A percentile compares a stretch with the other conserved stretches of the same genome.
Evolutionary conservation across 2,329 filamentous ascomycete species (phyloP).

Genomic region (Lachnellula hyalina): DNA sequence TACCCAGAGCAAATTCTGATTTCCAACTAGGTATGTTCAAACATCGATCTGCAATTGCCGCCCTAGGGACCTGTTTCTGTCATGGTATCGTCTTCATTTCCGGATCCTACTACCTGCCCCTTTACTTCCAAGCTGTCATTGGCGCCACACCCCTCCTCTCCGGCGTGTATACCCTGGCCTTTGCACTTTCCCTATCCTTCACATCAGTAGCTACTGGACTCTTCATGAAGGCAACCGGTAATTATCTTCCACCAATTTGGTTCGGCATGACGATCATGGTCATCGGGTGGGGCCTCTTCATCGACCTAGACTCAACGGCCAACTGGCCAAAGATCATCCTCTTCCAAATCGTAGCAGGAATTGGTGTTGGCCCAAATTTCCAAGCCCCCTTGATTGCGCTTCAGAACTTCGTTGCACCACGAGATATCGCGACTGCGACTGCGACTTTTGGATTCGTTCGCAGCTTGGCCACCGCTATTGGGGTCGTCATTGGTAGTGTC

Average conservation of each 20-base stretch:
- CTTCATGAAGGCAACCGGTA: conserved; percentile 57
- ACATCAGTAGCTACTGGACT: conserved; percentile 52
- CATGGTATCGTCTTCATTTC: conserved; percentile 52
- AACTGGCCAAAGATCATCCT: conserved; percentile 52
- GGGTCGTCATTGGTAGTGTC: conserved; percentile 44
- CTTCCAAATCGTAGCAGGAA: conserved; percentile 57
- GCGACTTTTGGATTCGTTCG: conserved; percentile 61
- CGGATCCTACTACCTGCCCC: conserved; percentile 28
- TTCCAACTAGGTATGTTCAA: conserved; percentile 71
- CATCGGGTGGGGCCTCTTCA: conserved; percentile 59
- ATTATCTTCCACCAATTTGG: conserved; percentile 56
- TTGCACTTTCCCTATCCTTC: conserved; percentile 61
- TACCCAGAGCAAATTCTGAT: conserved; percentile 40
- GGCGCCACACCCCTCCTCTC: conserved; percentile 54
- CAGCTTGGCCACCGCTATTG: conserved; percentile 39
- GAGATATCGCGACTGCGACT: conserved; percentile 61
- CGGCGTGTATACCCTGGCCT: conserved; percentile 69
- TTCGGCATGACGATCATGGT: conserved; percentile 54
- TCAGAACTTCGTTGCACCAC: conserved; percentile 55
- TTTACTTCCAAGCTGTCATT: conserved; percentile 67
- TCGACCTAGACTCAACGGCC: conserved; percentile 53
- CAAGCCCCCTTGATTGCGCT: conserved; percentile 63
- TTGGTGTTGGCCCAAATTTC: conserved; percentile 63
- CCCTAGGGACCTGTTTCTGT: conserved; percentile 62
- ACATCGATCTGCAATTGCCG: conserved; percentile 58